phyloP scores from a whole-genome alignment of 257 asterid genomes.

The Primulina eburnea region DNA sequence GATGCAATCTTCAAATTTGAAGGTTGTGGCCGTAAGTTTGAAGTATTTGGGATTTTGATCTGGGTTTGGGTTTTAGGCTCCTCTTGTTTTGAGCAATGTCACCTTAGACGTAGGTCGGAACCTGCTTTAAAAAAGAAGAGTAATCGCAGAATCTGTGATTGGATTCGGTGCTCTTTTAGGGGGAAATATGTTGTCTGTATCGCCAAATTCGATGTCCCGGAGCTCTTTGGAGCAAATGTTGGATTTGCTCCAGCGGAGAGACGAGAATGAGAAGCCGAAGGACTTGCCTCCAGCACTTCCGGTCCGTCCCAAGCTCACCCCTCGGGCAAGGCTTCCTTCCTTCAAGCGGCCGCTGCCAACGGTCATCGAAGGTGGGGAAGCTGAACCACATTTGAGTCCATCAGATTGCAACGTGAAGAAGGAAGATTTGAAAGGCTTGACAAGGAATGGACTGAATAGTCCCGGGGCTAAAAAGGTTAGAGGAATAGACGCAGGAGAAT shows the following conservation, averaged over 20 bases:
- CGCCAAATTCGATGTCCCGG: conserved; percentile 52
- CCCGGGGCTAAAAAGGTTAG: conserved; percentile 45
- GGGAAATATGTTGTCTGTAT: conserved; percentile 49
- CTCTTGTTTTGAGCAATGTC: conserved; percentile 40
- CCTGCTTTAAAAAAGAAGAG: neutral
- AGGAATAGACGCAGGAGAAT: conserved; percentile 44
- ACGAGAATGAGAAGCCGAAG: conserved; percentile 51
- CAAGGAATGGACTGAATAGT: conserved; percentile 24
- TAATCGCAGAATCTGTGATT: conserved; percentile 2
- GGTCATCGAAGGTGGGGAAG: conserved; percentile 28
- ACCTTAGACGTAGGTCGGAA: conserved; percentile 35
- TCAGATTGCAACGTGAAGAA: conserved; percentile 18
- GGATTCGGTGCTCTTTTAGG: conserved; percentile 23
- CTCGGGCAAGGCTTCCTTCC: conserved; percentile 71
- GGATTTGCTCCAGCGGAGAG: conserved; percentile 67
- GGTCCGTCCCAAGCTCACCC: conserved; percentile 58
- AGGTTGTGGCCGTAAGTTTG: neutral
- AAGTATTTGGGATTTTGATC: conserved; percentile 15
- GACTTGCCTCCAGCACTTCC: conserved; percentile 87
- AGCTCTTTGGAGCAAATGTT: conserved; percentile 94
- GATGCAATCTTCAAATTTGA: neutral
- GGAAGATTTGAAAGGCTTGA: conserved; percentile 32
- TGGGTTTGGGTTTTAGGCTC: conserved; percentile 43
- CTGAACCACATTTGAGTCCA: conserved; percentile 27
- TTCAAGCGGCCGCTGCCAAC: conserved; percentile 50